Evolutionary conservation across 805 yeast species (phyloP).

Genomic region (Zygosaccharomyces pseudorouxii): DNA sequence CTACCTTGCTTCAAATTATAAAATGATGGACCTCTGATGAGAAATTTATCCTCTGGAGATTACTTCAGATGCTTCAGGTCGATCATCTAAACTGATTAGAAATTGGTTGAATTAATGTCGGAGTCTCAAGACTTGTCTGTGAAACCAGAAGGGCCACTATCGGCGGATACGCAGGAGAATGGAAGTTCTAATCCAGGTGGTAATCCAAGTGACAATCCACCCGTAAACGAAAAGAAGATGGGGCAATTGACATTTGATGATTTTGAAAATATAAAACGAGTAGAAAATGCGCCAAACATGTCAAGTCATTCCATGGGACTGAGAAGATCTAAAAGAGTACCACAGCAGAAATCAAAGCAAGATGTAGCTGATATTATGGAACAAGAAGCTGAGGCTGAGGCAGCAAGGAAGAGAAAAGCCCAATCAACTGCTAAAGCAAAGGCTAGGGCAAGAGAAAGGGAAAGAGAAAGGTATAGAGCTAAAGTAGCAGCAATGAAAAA

Average conservation of each 20-base stretch:
- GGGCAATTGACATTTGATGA: conserved; percentile 32
- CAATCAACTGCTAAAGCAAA: conserved; percentile 13
- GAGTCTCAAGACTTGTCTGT: conserved; percentile 5
- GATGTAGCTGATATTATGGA: conserved; percentile 17
- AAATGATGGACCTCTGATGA: conserved; percentile 8
- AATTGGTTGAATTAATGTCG: conserved; percentile 5
- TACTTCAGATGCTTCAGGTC: not conserved
- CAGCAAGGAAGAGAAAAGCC: conserved; percentile 10
- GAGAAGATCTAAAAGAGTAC: conserved; percentile 28
- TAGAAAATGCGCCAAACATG: conserved; percentile 14
- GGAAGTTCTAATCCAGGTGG: conserved; percentile 4
- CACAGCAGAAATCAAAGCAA: conserved; percentile 17
- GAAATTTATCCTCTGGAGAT: not conserved
- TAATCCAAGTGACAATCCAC: not conserved
- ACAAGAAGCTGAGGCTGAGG: conserved; percentile 15
- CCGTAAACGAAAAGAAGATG: conserved; percentile 11
- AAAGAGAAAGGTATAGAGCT: conserved; percentile 12
- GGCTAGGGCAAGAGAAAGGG: conserved; percentile 13
- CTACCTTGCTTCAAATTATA: conserved; percentile 10
- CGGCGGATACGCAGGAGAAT: conserved; percentile 13
- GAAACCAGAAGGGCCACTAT: conserved; percentile 4
- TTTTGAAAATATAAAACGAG: conserved; percentile 25
- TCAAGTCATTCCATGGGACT: conserved; percentile 13
- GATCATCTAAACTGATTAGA: conserved; percentile 2
- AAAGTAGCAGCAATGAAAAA: conserved; percentile 8